Evolutionary conservation across 495 filamentous ascomycete species (phyloP).

Genomic region (Neurospora discreta): DNA sequence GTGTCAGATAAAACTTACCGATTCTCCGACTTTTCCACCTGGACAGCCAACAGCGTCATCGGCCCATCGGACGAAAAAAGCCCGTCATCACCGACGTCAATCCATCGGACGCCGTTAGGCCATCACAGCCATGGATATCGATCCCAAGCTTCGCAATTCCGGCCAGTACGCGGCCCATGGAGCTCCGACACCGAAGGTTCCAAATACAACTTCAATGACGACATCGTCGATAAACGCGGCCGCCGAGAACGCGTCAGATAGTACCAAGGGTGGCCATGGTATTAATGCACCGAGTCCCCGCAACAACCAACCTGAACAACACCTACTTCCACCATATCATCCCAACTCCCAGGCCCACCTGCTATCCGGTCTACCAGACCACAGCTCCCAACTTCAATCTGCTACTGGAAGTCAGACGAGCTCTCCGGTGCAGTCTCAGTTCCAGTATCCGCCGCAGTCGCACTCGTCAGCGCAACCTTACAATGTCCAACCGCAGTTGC

Average conservation of each 20-base stretch:
- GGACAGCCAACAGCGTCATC: slow-evolving; percentile 4
- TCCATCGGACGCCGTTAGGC: background rate
- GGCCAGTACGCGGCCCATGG: background rate
- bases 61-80: slow-evolving; percentile 12
- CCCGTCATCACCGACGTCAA: slow-evolving; percentile 7
- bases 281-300: background rate
- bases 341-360: background rate
- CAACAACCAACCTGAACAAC: background rate
- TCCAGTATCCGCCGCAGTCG: background rate
- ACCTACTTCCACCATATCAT: background rate
- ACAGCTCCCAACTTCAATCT: background rate
- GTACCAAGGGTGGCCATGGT: background rate
- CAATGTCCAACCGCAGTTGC: background rate
- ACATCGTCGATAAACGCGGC: background rate
- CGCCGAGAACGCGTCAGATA: background rate
- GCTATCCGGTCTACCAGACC: background rate
- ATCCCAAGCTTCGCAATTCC: background rate
- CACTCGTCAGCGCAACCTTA: background rate
- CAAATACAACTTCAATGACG: background rate
- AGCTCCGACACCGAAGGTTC: background rate
- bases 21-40: slow-evolving; percentile 2
- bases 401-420: background rate
- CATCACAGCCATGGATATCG: background rate
- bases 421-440: background rate
- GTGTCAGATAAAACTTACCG: background rate